These are phyloP conservation scores for Syzygium syzygioides DNA, from an alignment of 441 rosid genomes.

Conservation along the genomic window DNA sequence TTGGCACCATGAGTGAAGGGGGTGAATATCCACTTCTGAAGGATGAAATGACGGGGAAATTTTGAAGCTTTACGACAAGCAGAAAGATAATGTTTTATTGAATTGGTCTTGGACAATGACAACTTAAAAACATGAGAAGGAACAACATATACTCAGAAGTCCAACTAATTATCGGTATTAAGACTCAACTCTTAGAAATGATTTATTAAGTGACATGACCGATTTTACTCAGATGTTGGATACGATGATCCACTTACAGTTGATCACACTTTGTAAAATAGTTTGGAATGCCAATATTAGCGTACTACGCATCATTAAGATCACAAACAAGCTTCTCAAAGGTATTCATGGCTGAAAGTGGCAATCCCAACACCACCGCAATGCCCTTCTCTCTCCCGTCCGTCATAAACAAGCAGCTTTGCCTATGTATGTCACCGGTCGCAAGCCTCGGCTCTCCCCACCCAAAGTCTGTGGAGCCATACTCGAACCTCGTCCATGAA, in stretches of 20 bases:
- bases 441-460: neutral
- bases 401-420: neutral
- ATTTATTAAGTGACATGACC: neutral
- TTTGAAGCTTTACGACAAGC: neutral
- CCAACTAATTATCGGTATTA: fast-evolving
- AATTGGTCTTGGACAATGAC: neutral
- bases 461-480: neutral
- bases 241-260: neutral
- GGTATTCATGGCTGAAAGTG: neutral
- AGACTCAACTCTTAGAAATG: neutral
- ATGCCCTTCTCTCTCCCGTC: neutral
- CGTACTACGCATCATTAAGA: neutral
- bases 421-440: neutral
- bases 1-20: neutral
- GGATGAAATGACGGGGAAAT: neutral
- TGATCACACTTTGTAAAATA: neutral
- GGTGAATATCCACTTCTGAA: neutral
- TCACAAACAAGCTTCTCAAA: neutral
- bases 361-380: neutral
- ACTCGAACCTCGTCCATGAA: neutral
- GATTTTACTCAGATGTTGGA: neutral
- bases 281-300: neutral
- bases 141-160: neutral
- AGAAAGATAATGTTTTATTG: neutral
- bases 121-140: neutral